Evolutionary conservation across 305 asterid genomes (phyloP).

Genomic region (Fraxinus baroniana): DNA sequence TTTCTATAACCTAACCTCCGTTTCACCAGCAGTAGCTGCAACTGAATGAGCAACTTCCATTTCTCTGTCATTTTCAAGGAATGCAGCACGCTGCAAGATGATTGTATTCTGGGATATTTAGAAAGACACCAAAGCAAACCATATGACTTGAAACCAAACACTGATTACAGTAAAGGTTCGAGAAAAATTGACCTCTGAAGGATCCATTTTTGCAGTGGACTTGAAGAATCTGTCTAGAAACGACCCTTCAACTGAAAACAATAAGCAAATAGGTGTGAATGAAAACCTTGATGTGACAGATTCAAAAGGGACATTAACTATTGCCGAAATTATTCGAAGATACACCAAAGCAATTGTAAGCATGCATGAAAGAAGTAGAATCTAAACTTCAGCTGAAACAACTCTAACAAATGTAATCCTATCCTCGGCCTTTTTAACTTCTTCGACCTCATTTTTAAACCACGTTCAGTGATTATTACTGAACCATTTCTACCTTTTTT

Average conservation of each 20-base stretch:
- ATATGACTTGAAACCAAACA: neutral
- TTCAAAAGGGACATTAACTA: neutral
- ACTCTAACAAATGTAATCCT: neutral
- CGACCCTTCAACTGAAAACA: conserved; percentile 68
- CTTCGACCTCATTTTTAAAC: neutral
- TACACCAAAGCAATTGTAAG: neutral
- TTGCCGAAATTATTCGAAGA: neutral
- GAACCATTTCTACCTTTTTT: neutral
- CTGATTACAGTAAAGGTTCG: neutral
- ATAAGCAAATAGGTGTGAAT: conserved; percentile 19
- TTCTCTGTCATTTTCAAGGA: conserved; percentile 83
- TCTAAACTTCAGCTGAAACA: neutral
- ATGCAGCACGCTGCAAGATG: conserved; percentile 70
- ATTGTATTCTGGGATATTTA: neutral
- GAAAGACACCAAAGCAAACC: conserved; percentile 9
- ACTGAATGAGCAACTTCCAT: conserved; percentile 97
- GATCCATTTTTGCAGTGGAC: conserved; percentile 71
- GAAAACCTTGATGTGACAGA: neutral
- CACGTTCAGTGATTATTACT: neutral
- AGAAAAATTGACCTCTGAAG: conserved; percentile 54
- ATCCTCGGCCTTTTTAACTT: neutral
- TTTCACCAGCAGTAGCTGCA: conserved; percentile 91
- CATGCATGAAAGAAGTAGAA: neutral
- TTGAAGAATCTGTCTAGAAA: conserved; percentile 82
- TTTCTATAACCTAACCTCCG: conserved; percentile 60